These are phyloP conservation scores for Ascocoryne sarcoides DNA, from an alignment of 2,329 filamentous ascomycete genomes.

Conservation along the genomic window DNA sequence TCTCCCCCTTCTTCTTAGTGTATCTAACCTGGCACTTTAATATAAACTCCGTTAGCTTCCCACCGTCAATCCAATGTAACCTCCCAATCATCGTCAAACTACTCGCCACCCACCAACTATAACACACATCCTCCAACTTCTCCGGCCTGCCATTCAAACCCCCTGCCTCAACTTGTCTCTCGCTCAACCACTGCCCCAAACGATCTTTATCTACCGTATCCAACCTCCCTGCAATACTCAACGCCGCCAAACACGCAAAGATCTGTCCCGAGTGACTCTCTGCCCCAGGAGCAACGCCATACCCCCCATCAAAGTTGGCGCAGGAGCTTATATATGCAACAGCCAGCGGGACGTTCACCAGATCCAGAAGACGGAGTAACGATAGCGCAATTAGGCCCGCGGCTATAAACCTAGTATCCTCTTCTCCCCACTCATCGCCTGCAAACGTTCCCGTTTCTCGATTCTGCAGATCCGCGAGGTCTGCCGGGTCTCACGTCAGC, in stretches of 20 bases:
- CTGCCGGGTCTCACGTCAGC: slow-evolving; percentile 32
- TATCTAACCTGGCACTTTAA: slow-evolving; percentile 62
- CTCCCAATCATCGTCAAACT: slow-evolving; percentile 83
- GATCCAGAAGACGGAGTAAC: slow-evolving; percentile 61
- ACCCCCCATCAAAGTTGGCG: slow-evolving; percentile 90
- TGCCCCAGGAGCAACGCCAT: slow-evolving; percentile 79
- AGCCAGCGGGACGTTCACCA: slow-evolving; percentile 73
- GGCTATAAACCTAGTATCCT: slow-evolving; percentile 91
- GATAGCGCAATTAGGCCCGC: slow-evolving; percentile 84
- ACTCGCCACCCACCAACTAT: slow-evolving; percentile 97
- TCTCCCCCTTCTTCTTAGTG: slow-evolving; percentile 51
- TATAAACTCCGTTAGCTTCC: slow-evolving; percentile 73
- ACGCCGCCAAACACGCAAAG: slow-evolving; percentile 83
- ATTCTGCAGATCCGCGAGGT: slow-evolving; percentile 77
- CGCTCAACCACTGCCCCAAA: slow-evolving; percentile 83
- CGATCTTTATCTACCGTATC: slow-evolving; percentile 77
- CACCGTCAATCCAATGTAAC: slow-evolving; percentile 86
- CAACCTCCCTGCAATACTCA: slow-evolving; percentile 73
- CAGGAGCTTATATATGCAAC: slow-evolving; percentile 73
- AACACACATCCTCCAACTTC: slow-evolving; percentile 94
- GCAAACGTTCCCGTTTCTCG: slow-evolving; percentile 75
- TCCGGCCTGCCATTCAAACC: slow-evolving; percentile 91
- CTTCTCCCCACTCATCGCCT: slow-evolving; percentile 94
- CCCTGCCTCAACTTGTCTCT: slow-evolving; percentile 78
- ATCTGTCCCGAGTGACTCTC: slow-evolving; percentile 95